Base-by-base conservation (phyloP, 1,284 basidiomycete species). In the Anthracocystis panici-leucophaei region DNA sequence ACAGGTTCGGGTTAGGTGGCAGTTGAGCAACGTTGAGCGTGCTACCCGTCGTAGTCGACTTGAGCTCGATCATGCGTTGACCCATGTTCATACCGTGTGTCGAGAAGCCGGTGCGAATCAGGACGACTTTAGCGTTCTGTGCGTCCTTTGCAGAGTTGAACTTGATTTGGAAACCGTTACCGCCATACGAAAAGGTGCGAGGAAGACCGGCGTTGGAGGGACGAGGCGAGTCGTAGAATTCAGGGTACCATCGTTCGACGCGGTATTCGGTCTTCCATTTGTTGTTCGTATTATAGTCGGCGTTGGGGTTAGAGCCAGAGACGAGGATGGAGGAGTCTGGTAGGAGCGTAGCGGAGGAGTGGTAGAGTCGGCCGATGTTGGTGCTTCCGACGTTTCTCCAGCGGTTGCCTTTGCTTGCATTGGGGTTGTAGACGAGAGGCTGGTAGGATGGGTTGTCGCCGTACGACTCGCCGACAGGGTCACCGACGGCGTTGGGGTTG, bases 61-160 rank as follows among this genome's bases (percentile, higher is more conserved):
- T 55, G 41, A 82, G 75, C 66, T 82, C 70, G 46, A 82, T 67
- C 65, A 74, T 70, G 41, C 80, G 69, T 84, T 93, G 92, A 18
- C 92, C 92, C 92, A 94, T 95, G 88, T 95, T 95, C 90, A 97
- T 93, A 18, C 90, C 94, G 85, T 97, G 95, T 0, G 94, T 97
- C 0, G 93, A 93, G 88, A 95, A 97, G 4, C 95, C 95, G 33
- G 91, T 90, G 61, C 96, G 92, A 67, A 93, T 88, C 72, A 98
- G 86, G 58, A 91, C 90, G 18, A 95, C 92, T 16, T 90, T 92
- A 53, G 78, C 65, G 35, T 78, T 78, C 31, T 46, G 23, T 18
- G 74, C 92, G 10, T 75, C 44, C 0, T 59, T 38, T 1, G 70
- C 68, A 6, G 57, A 57, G 58, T 27, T 20, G 25, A 81, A 52